These are phyloP conservation scores for Melastoma malabathricum DNA, from an alignment of 345 rosid genomes.

Conservation along the genomic window DNA sequence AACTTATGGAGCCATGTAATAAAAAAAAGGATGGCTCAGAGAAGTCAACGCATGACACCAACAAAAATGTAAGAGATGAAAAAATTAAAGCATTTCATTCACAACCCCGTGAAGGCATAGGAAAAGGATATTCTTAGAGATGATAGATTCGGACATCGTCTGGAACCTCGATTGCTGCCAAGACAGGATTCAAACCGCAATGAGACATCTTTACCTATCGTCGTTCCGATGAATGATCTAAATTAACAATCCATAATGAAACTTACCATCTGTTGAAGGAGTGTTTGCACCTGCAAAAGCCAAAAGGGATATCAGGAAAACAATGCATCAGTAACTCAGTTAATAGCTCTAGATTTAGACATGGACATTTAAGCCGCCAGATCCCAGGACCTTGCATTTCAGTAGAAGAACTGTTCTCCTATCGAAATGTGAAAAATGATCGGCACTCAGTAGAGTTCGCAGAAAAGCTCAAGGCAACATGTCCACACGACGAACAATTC, in stretches of 20 bases:
- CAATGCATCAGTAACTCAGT: not conserved
- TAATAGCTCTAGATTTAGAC: not conserved
- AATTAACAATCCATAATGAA: slow-evolving; percentile 1
- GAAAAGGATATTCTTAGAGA: slow-evolving; percentile 86
- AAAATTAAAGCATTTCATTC: not conserved
- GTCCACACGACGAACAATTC: too few species aligned
- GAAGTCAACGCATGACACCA: not conserved
- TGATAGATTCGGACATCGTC: slow-evolving; percentile 81
- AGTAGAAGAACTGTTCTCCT: too few species aligned
- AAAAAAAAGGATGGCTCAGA: too few species aligned
- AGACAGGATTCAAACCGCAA: not conserved
- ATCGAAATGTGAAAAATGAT: too few species aligned
- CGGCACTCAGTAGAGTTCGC: too few species aligned
- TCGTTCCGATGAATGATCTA: not conserved
- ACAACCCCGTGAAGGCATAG: too few species aligned
- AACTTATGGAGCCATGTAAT: too few species aligned
- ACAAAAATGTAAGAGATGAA: not conserved
- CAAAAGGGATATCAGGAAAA: not conserved
- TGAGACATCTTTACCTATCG: not conserved
- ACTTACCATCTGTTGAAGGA: slow-evolving; percentile 84
- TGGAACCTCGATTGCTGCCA: slow-evolving; percentile 88
- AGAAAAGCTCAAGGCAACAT: too few species aligned
- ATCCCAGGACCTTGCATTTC: too few species aligned
- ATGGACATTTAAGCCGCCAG: too few species aligned
- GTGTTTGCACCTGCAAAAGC: slow-evolving; percentile 60